phyloP scores from a whole-genome alignment of 257 asterid species.

The Scutellaria barbata region DNA sequence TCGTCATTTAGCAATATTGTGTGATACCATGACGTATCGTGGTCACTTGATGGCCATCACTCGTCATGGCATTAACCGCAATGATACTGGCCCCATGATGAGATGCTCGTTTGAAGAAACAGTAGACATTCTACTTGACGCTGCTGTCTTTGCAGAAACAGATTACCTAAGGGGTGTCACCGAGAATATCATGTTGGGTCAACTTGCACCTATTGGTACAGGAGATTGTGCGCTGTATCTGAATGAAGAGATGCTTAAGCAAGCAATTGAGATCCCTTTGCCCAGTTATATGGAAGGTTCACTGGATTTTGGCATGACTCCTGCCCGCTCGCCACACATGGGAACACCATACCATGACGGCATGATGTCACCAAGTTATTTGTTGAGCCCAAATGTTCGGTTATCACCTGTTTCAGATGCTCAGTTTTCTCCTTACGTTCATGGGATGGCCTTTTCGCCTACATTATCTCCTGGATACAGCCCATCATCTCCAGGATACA shows the following conservation, averaged over 20 bases:
- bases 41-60: slow-evolving; percentile 99
- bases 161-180: slow-evolving; percentile 92
- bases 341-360: slow-evolving; percentile 94
- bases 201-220: slow-evolving; percentile 98
- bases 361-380: slow-evolving; percentile 90
- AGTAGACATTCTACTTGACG: slow-evolving; percentile 95
- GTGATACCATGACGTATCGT: slow-evolving; percentile 99
- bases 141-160: slow-evolving; percentile 93
- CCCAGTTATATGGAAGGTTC: slow-evolving; percentile 98
- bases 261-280: slow-evolving; percentile 85
- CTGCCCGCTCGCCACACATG: slow-evolving; percentile 79
- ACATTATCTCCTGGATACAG: slow-evolving; percentile 81
- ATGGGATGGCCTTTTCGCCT: slow-evolving; percentile 91
- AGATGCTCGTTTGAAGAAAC: slow-evolving; percentile 99
- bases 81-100: slow-evolving; percentile 99
- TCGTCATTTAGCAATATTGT: slow-evolving; percentile 90
- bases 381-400: slow-evolving; percentile 81
- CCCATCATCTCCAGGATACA: slow-evolving; percentile 74
- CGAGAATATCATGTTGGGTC: slow-evolving; percentile 97
- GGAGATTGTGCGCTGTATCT: slow-evolving; percentile 86
- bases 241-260: slow-evolving; percentile 92
- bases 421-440: slow-evolving; percentile 88
- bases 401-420: slow-evolving; percentile 78
- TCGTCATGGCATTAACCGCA: slow-evolving; percentile 95
- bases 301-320: slow-evolving; percentile 92